These are phyloP conservation scores for Lecanosticta acicola DNA, from an alignment of 2,329 filamentous ascomycete genomes.

Conservation along the genomic window DNA sequence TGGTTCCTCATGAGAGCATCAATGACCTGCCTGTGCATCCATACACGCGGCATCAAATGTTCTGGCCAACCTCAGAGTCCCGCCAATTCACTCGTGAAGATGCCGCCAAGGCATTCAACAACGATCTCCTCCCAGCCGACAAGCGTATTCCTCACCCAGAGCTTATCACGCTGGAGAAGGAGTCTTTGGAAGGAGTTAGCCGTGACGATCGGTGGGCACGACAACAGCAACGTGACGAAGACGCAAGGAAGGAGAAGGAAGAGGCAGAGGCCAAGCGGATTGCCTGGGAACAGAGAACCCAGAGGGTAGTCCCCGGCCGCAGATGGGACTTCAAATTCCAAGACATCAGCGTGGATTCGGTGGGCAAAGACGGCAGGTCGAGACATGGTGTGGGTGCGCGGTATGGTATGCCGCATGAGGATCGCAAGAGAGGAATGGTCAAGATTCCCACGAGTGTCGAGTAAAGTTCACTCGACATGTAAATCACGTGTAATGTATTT, in stretches of 20 bases:
- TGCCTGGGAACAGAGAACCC: constrained; percentile 40
- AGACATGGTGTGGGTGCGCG: constrained; percentile 51
- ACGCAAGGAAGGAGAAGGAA: constrained; percentile 31
- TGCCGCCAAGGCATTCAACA: constrained; percentile 56
- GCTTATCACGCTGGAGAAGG: constrained; percentile 47
- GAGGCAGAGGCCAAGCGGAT: constrained; percentile 37
- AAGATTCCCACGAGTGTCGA: constrained; percentile 60
- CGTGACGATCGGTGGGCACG: constrained; percentile 42
- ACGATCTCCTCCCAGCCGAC: constrained; percentile 56
- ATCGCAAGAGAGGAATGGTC: constrained; percentile 57
- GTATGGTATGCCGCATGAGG: constrained; percentile 58
- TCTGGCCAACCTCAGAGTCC: constrained; percentile 59
- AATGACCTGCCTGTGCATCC: constrained; percentile 59
- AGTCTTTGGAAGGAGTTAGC: constrained; percentile 35
- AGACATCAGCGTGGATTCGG: constrained; percentile 52
- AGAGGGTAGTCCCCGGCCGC: constrained; percentile 42
- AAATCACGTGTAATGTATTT: constrained; percentile 10
- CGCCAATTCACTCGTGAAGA: constrained; percentile 61
- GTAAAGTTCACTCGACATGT: constrained; percentile 11
- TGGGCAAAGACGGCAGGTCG: constrained; percentile 51
- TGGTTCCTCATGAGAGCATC: constrained; percentile 53
- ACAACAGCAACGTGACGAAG: constrained; percentile 34
- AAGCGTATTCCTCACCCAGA: constrained; percentile 60
- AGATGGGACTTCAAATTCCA: constrained; percentile 58
- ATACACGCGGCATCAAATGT: constrained; percentile 51